These are phyloP conservation scores for Aspergillus vadensis DNA, from an alignment of 2,329 filamentous ascomycete genomes.

Conservation along the genomic window DNA sequence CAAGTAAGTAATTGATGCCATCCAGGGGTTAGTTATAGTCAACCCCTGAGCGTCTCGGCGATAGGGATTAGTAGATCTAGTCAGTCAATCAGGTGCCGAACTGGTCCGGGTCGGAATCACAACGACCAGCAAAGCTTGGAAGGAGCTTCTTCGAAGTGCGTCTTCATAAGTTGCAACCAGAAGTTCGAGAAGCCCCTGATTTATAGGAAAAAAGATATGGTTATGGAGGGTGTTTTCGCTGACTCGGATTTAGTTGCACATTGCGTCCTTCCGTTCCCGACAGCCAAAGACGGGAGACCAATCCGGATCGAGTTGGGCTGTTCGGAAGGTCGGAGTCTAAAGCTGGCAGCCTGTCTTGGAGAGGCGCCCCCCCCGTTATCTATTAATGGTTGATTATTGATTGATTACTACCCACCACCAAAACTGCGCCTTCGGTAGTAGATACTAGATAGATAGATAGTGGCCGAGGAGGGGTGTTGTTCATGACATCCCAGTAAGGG, in stretches of 20 bases:
- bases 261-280: neutral
- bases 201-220: no score
- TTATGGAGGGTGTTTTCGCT: neutral
- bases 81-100: neutral
- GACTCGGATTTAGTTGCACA: neutral
- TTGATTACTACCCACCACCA: neutral
- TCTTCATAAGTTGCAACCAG: no score
- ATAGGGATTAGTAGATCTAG: neutral
- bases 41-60: neutral
- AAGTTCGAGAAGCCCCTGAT: no score
- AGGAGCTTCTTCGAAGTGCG: no score
- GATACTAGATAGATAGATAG: neutral
- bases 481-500: neutral
- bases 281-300: neutral
- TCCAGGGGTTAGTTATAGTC: neutral
- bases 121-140: neutral
- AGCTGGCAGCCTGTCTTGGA: neutral
- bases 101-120: neutral
- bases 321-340: neutral
- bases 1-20: neutral
- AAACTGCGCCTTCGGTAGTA: neutral
- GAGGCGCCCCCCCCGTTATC: neutral
- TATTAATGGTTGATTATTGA: neutral
- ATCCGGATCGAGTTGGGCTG: neutral
- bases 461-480: neutral